Evolutionary conservation across 257 asterid species (phyloP), one percentile per base, ranked within the genome.

Genomic region (Solanum boliviense): DNA sequence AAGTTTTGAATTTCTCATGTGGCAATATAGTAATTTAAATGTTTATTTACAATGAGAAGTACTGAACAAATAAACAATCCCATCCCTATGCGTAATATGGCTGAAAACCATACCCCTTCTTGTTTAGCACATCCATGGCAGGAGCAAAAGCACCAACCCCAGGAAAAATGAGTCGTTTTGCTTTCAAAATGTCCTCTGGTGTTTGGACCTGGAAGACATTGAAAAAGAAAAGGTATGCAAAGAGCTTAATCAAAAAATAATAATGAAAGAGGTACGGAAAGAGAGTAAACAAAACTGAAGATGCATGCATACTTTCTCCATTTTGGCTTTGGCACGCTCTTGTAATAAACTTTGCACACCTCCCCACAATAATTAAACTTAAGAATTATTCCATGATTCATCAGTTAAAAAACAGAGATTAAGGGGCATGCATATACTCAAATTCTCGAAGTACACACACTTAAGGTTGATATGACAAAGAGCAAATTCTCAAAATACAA

Each of bases 61-160:
- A 29, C 27, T 29, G 29, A 46, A 82, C 12, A 82, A 27, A 82
- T 48, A 82, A 48, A 29, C 10, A 82, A 48, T 29, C 10, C 41
- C 31, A 0, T 82, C 68, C 85, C 39, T 29, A 29, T 29, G 68
- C 2, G 6, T 29, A 48, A 18, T 82, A 36, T 48, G 44, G 2
- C 8, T 16, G 41, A 46, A 46, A 41, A 36, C 34, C 85, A 91
- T 91, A 96, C 99, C 98, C 99, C 79, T 89, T 95, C 87, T 87
- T 91, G 90, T 91, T 92, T 85, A 97, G 90, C 86, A 95, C 98
- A 86, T 97, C 99, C 99, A 97, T 97, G 67, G 99, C 99, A 86
- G 99, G 91, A 56, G 98, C 98, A 92, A 97, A 97, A 73, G 99
- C 98, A 83, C 99, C 99, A 67, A 97, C 99, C 38, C 99, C 99